Conservation (phyloP, 2,329 filamentous ascomycete genomes). For the Aspergillus sojae region DNA sequence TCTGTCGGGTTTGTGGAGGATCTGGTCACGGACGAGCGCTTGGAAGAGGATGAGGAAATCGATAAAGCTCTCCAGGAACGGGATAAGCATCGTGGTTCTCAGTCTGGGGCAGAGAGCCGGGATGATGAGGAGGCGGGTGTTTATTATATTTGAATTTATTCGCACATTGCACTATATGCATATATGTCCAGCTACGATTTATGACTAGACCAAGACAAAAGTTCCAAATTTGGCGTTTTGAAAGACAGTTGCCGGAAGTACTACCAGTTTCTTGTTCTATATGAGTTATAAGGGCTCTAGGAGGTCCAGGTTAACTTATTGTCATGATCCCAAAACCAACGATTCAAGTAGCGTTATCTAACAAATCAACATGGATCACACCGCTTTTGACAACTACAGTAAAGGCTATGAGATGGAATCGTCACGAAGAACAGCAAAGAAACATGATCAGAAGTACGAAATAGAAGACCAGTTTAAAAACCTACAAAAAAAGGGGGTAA, state of each 20-base stretch:
- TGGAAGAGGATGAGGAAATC: slow-evolving; percentile 30
- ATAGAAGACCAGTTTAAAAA: slow-evolving; percentile 8
- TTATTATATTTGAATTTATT: slow-evolving; percentile 21
- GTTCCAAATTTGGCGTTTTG: not conserved
- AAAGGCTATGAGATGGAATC: slow-evolving; percentile 7
- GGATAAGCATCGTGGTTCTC: slow-evolving; percentile 2
- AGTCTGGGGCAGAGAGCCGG: not conserved
- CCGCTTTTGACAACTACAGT: slow-evolving; percentile 10
- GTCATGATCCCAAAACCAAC: not conserved
- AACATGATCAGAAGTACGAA: slow-evolving; percentile 6
- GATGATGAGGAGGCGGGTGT: slow-evolving; percentile 17
- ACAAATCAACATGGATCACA: not conserved
- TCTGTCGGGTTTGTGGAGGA: slow-evolving; percentile 31
- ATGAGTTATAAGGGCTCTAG: not conserved
- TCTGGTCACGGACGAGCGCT: slow-evolving; percentile 22
- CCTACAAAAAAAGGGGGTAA: slow-evolving; percentile 11
- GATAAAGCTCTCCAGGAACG: slow-evolving; percentile 29
- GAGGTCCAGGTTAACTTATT: not conserved
- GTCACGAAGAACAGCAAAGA: slow-evolving; percentile 6
- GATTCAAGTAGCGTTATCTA: not conserved
- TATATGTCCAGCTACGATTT: not conserved
- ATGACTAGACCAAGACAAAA: not conserved
- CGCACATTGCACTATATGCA: not conserved
- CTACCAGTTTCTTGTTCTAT: not conserved
- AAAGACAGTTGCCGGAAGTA: not conserved